Evolutionary conservation across 2,329 filamentous ascomycete genomes (phyloP), one percentile per base, ranked within the genome.

Genomic region (Beauveria asiatica): DNA sequence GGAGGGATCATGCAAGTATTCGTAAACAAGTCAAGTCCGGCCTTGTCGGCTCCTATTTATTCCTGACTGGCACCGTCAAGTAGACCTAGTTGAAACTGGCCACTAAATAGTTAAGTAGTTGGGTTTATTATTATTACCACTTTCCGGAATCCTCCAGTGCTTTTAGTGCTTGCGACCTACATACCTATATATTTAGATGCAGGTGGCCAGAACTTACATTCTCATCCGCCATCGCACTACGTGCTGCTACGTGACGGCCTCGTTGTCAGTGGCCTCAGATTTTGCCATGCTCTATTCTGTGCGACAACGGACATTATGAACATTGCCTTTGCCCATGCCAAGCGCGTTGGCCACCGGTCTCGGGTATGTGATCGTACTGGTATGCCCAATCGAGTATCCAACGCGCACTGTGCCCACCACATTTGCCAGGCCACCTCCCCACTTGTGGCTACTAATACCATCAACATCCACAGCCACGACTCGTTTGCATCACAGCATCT

Each of bases 321-420:
- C 30, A 19, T 53, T n/a, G 16, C 45, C n/a, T 25, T 27, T 9
- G 25, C n/a, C 8, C n/a, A 50, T n/a, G 33, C 19, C n/a, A 52
- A 37, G 33, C 33, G 11, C 49, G n/a, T 11, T 52, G 30, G 21
- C 39, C 49, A 21, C 19, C 30, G 39, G 49, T 19, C 23, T 39
- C n/a, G 30, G 19, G 30, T 21, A 53, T 19, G 7, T 19, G 21
- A 55, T 46, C 53, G 27, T 46, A 13, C 30, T 33, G 30, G 30
- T 33, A 37, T 46, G 16, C 27, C 53, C 53, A 56, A 46, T 56
- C 53, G 41, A 25, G 42, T 56, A 56, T 46, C 41, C 53, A 46
- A 56, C 23, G 17, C 25, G 11, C 41, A 27, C 16, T 11, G 39
- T 33, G 52, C 39, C 41, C 37, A 53, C 33, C 5, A 5, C 30